These are phyloP conservation scores for Calonectria naviculata DNA, from an alignment of 2,329 filamentous ascomycete genomes.

Conservation along the genomic window DNA sequence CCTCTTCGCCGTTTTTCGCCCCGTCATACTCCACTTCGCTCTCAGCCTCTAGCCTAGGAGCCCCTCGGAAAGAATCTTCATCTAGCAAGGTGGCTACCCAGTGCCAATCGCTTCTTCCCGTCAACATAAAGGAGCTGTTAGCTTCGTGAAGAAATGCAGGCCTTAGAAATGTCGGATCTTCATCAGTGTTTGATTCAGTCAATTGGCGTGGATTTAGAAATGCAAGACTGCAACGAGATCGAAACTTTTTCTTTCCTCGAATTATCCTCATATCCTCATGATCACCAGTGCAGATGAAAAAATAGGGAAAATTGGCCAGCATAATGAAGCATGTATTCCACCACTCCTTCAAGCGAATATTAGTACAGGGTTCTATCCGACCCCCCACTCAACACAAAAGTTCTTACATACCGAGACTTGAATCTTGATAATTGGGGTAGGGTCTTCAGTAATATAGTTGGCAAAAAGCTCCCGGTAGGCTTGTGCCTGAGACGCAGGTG, in stretches of 20 bases:
- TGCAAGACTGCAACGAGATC: not conserved
- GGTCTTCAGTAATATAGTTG: conserved; percentile 18
- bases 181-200: not conserved
- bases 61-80: not conserved
- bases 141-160: conserved; percentile 4
- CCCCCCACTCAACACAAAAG: too few species aligned
- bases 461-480: conserved; percentile 18
- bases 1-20: not conserved
- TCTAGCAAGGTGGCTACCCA: conserved; percentile 15
- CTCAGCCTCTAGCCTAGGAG: not conserved
- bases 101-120: conserved; percentile 6
- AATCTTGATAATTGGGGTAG: conserved; percentile 4
- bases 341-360: not conserved
- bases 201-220: not conserved
- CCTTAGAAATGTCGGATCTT: not conserved
- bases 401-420: conserved; percentile 10
- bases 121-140: conserved; percentile 11
- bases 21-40: not conserved
- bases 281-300: not conserved
- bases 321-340: conserved; percentile 22
- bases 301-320: conserved; percentile 23
- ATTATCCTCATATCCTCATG: conserved; percentile 1
- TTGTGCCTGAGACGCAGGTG: not conserved
- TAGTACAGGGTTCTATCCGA: not conserved
- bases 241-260: not conserved